phyloP scores from a whole-genome alignment of 1,284 basidiomycete genomes.

The Abortiporus biennis region DNA sequence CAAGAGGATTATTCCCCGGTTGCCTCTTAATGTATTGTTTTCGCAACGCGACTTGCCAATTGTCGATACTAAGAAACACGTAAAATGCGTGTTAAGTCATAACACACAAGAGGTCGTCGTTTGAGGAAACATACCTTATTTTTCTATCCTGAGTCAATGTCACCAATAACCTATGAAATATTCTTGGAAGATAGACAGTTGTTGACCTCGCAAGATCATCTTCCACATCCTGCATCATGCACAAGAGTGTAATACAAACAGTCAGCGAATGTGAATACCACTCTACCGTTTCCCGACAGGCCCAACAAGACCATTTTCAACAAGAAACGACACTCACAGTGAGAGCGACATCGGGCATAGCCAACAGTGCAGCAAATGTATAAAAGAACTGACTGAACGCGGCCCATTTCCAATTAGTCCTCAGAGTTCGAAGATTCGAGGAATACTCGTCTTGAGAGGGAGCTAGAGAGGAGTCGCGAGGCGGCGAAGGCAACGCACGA shows the following conservation, averaged over 20 bases:
- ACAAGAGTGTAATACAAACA: constrained; percentile 6
- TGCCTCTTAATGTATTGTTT: constrained; percentile 67
- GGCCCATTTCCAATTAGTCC: constrained; percentile 80
- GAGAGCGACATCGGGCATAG: constrained; percentile 58
- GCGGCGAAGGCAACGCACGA: too few species aligned
- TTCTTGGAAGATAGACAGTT: constrained; percentile 54
- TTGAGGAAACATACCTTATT: constrained; percentile 50
- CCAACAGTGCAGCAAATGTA: constrained; percentile 64
- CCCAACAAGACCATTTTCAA: too few species aligned
- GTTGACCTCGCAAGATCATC: constrained; percentile 62
- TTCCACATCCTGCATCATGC: constrained; percentile 62
- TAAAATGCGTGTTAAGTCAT: constrained; percentile 12
- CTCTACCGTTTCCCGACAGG: constrained; percentile 9
- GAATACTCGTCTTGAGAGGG: too few species aligned
- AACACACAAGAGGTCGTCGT: neutral
- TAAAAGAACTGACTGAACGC: constrained; percentile 78
- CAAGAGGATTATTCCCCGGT: constrained; percentile 65
- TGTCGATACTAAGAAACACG: constrained; percentile 46
- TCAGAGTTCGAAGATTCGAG: constrained; percentile 38
- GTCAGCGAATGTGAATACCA: too few species aligned
- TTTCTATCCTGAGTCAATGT: constrained; percentile 76
- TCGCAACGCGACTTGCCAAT: constrained; percentile 69
- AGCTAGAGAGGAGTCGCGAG: too few species aligned
- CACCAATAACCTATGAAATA: constrained; percentile 68
- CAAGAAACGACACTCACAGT: constrained; percentile 39